A percentile compares a stretch with the other conserved stretches of the same genome.
These are phyloP conservation scores for Tolypocladium inflatum DNA, from an alignment of 2,329 filamentous ascomycete genomes.

Conservation along the genomic window DNA sequence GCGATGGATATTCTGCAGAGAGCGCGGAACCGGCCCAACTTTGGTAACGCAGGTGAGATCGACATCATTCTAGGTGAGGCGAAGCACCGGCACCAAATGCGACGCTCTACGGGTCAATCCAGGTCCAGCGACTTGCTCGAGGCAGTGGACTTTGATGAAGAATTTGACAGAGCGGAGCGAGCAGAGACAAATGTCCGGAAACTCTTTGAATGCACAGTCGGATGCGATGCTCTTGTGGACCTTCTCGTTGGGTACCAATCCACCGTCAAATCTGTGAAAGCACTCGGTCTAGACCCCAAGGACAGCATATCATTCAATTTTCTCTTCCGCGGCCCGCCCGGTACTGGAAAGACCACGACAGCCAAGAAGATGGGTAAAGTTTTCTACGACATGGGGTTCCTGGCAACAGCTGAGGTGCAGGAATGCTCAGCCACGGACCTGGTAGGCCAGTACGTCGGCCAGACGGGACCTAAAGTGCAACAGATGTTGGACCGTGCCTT, in stretches of 20 bases:
- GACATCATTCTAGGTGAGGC: constrained; percentile 46
- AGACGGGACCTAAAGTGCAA: constrained; percentile 58
- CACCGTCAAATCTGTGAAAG: constrained; percentile 39
- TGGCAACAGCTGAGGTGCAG: constrained; percentile 48
- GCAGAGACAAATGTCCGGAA: too few species aligned
- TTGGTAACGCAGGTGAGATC: constrained; percentile 67
- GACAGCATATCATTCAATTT: constrained; percentile 56
- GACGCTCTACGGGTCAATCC: too few species aligned
- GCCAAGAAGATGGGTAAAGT: constrained; percentile 68
- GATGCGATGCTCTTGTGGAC: too few species aligned
- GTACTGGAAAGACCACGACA: constrained; percentile 64
- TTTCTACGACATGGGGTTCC: constrained; percentile 65
- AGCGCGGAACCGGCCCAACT: constrained; percentile 50
- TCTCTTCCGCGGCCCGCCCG: constrained; percentile 55
- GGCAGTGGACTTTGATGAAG: constrained; percentile 62
- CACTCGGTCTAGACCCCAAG: constrained; percentile 14
- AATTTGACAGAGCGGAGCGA: too few species aligned
- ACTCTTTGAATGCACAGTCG: too few species aligned
- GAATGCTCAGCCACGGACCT: constrained; percentile 62
- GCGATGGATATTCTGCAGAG: background rate
- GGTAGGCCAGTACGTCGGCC: constrained; percentile 58
- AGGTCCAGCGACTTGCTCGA: too few species aligned
- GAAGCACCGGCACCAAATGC: too few species aligned
- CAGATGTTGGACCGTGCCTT: constrained; percentile 48
- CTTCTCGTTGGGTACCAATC: constrained; percentile 33